phyloP scores from a whole-genome alignment of 805 yeast species.

The Scheffersomyces spartinae region DNA sequence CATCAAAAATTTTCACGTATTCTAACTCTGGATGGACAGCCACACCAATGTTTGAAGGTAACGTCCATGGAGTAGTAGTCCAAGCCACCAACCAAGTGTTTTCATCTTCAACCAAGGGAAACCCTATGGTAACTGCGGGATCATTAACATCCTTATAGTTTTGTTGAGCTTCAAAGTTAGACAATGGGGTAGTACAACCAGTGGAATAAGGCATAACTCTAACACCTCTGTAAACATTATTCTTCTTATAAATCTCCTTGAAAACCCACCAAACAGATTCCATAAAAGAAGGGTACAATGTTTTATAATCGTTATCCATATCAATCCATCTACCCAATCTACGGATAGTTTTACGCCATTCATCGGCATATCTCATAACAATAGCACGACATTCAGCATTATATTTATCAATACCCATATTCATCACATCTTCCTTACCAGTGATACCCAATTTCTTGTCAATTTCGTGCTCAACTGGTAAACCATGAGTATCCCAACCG shows the following conservation, averaged over 20 bases:
- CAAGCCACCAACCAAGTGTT: constrained; percentile 85
- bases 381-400: constrained; percentile 91
- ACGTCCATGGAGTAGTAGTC: constrained; percentile 99
- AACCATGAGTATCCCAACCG: constrained; percentile 99
- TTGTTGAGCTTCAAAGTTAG: constrained; percentile 97
- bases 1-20: constrained; percentile 87
- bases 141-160: constrained; percentile 95
- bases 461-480: constrained; percentile 96
- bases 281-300: constrained; percentile 92
- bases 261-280: constrained; percentile 99
- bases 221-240: constrained; percentile 85
- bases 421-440: constrained; percentile 89
- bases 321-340: constrained; percentile 99
- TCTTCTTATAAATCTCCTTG: constrained; percentile 75
- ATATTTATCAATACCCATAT: constrained; percentile 87
- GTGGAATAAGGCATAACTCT: constrained; percentile 99
- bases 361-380: constrained; percentile 93
- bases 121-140: constrained; percentile 91
- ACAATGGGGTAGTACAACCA: constrained; percentile 90
- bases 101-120: constrained; percentile 71
- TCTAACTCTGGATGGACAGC: constrained; percentile 88
- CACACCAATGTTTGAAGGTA: constrained; percentile 86
- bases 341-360: constrained; percentile 89
- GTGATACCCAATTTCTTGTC: constrained; percentile 94
- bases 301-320: constrained; percentile 96